Conservation (phyloP, 129 eudicot species). For the Scalesia atractyloides region DNA sequence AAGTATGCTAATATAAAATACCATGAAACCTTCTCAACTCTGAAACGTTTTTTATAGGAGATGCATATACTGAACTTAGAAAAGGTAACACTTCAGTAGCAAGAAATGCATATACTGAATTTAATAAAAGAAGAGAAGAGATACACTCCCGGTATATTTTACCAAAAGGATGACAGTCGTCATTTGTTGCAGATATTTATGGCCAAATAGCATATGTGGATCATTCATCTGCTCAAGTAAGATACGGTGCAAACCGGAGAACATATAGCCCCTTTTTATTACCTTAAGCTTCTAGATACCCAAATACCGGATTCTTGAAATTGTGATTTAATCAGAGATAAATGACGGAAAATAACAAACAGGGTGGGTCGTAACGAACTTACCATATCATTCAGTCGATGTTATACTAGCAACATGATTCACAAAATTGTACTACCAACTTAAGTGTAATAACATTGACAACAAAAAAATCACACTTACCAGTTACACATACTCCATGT, state of each 20-base stretch:
- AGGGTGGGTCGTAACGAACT: slow-evolving; percentile 29
- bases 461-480: not conserved
- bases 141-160: slow-evolving; percentile 62
- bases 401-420: slow-evolving; percentile 29
- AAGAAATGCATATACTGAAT: slow-evolving; percentile 47
- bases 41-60: slow-evolving; percentile 55
- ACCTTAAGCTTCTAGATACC: slow-evolving; percentile 49
- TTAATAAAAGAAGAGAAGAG: slow-evolving; percentile 52
- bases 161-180: slow-evolving; percentile 70
- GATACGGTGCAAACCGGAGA: slow-evolving; percentile 40
- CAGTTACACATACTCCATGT: slow-evolving; percentile 27
- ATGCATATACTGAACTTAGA: slow-evolving; percentile 46
- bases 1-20: slow-evolving; percentile 48
- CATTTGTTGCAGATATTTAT: slow-evolving; percentile 55
- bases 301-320: slow-evolving; percentile 38
- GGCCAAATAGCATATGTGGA: slow-evolving; percentile 46
- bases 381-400: slow-evolving; percentile 28
- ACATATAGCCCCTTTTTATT: slow-evolving; percentile 36
- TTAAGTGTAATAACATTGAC: slow-evolving; percentile 15
- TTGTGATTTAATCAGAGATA: slow-evolving; percentile 22
- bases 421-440: slow-evolving; percentile 17
- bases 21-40: slow-evolving; percentile 72
- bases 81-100: slow-evolving; percentile 63
- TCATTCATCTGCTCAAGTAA: slow-evolving; percentile 53
- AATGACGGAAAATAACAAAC: slow-evolving; percentile 33